A percentile compares a stretch with the other conserved stretches of the same genome.
Conservation (phyloP, 208 protist genomes). For the Borovskyia barvae region DNA sequence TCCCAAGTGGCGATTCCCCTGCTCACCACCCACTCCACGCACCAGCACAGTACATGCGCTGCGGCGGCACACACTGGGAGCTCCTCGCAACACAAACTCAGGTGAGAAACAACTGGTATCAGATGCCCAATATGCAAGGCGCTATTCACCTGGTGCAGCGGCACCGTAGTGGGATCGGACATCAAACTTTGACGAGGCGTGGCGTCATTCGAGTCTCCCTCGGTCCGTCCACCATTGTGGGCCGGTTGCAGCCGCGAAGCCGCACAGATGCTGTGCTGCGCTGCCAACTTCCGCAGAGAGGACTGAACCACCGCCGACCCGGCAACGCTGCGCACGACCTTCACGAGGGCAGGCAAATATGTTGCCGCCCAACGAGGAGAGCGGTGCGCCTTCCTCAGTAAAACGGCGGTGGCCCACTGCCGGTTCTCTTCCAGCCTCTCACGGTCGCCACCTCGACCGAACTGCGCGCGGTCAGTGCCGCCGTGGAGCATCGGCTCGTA, state of each 20-base stretch:
- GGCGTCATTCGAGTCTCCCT: too few relatives aligned
- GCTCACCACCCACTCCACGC: conserved; percentile 70
- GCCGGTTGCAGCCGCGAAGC: conserved; percentile 2
- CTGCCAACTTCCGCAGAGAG: conserved; percentile 6
- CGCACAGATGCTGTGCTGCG: conserved; percentile 1
- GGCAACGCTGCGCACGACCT: not conserved
- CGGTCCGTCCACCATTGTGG: too few relatives aligned
- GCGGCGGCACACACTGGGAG: conserved; percentile 72
- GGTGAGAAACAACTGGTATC: conserved; percentile 52
- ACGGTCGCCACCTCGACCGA: too few relatives aligned
- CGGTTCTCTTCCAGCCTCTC: conserved; percentile 14
- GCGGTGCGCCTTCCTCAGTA: not conserved
- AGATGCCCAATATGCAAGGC: conserved; percentile 61
- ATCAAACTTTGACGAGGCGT: too few relatives aligned
- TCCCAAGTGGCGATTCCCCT: conserved; percentile 27
- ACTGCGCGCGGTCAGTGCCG: too few relatives aligned
- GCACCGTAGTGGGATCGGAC: not conserved
- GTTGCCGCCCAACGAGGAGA: conserved; percentile 5
- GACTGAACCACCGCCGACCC: not conserved
- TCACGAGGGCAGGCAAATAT: conserved; percentile 1
- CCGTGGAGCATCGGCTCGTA: too few relatives aligned
- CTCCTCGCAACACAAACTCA: conserved; percentile 60
- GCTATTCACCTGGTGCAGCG: conserved; percentile 5
- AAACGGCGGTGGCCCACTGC: not conserved
- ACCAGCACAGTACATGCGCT: conserved; percentile 87